These are phyloP conservation scores for Phyllachora maydis DNA, from an alignment of 2,329 filamentous ascomycete genomes.

Conservation along the genomic window DNA sequence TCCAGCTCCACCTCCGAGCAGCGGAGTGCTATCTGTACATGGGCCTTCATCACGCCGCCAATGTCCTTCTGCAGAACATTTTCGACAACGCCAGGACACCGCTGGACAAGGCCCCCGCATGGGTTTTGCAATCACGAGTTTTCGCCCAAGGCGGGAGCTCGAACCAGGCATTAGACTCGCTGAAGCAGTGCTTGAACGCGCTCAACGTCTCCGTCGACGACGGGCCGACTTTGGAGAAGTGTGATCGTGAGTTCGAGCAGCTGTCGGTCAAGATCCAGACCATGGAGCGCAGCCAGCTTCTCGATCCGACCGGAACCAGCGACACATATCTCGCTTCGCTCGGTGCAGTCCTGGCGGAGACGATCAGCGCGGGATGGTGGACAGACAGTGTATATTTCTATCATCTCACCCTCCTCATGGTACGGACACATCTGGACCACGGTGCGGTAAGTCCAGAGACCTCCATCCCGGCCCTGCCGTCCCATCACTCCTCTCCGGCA, in stretches of 20 bases:
- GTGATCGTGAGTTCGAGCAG: slow-evolving; percentile 52
- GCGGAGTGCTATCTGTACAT: slow-evolving; percentile 73
- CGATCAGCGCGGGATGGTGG: slow-evolving; percentile 54
- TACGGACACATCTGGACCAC: slow-evolving; percentile 40
- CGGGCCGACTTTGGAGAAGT: slow-evolving; percentile 51
- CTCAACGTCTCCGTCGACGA: slow-evolving; percentile 47
- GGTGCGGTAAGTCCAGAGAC: too few relatives aligned
- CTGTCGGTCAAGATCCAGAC: slow-evolving; percentile 37
- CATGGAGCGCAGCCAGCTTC: slow-evolving; percentile 26
- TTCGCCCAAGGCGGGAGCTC: slow-evolving; percentile 56
- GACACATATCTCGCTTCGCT: slow-evolving; percentile 38
- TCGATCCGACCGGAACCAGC: slow-evolving; percentile 18
- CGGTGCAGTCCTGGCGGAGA: slow-evolving; percentile 50
- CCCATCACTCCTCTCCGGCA: too few relatives aligned
- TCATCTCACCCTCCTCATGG: slow-evolving; percentile 43
- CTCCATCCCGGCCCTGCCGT: too few relatives aligned
- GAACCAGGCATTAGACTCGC: slow-evolving; percentile 41
- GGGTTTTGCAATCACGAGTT: slow-evolving; percentile 65
- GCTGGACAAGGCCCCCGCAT: slow-evolving; percentile 67
- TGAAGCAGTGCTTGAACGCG: slow-evolving; percentile 51
- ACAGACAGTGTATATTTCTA: slow-evolving; percentile 53
- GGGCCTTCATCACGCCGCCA: slow-evolving; percentile 46
- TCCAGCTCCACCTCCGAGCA: slow-evolving; percentile 56
- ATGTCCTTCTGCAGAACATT: slow-evolving; percentile 46
- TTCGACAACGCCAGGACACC: slow-evolving; percentile 50